A percentile compares a stretch with the other conserved stretches of the same genome.
These are phyloP conservation scores for Globisporangium takayamanum DNA, from an alignment of 352 stramenopile species.

Conservation along the genomic window DNA sequence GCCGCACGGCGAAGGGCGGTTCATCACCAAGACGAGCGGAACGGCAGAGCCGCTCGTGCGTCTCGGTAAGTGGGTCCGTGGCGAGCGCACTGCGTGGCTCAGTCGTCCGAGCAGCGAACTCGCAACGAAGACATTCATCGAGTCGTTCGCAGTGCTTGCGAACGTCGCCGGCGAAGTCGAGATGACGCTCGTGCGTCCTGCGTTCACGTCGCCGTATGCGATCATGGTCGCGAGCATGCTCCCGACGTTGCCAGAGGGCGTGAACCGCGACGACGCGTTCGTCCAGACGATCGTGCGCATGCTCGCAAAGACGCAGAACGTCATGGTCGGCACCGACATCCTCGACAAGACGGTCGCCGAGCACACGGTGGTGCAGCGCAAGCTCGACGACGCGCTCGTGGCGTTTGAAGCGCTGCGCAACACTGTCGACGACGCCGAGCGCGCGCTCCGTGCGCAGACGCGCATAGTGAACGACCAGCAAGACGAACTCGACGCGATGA, in stretches of 20 bases:
- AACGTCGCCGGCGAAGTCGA: constrained; percentile 49
- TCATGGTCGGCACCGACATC: constrained; percentile 58
- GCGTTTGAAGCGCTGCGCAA: constrained; percentile 45
- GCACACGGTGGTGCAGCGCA: constrained; percentile 24
- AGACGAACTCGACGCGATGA: constrained; percentile 34
- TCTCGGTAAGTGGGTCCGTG: constrained; percentile 51
- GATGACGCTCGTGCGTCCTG: constrained; percentile 51
- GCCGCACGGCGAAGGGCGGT: constrained; percentile 80
- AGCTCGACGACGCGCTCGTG: constrained; percentile 19
- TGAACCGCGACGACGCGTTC: constrained; percentile 57
- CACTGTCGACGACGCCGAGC: constrained; percentile 38
- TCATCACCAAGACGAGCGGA: constrained; percentile 29
- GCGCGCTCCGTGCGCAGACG: constrained; percentile 29
- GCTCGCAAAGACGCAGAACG: constrained; percentile 71
- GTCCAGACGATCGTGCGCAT: constrained; percentile 64
- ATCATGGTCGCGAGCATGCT: constrained; percentile 76
- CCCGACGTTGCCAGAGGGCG: constrained; percentile 60
- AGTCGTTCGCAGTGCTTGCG: constrained; percentile 50
- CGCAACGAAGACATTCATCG: constrained; percentile 66
- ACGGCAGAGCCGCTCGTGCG: constrained; percentile 55
- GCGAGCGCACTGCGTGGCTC: constrained; percentile 59
- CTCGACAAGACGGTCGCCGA: constrained; percentile 44
- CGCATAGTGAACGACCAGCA: constrained; percentile 23
- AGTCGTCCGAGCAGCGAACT: constrained; percentile 64
- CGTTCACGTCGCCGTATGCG: constrained; percentile 72